These are phyloP conservation scores for Sporisorium exsertum DNA, from an alignment of 1,284 basidiomycete species.

Conservation along the genomic window DNA sequence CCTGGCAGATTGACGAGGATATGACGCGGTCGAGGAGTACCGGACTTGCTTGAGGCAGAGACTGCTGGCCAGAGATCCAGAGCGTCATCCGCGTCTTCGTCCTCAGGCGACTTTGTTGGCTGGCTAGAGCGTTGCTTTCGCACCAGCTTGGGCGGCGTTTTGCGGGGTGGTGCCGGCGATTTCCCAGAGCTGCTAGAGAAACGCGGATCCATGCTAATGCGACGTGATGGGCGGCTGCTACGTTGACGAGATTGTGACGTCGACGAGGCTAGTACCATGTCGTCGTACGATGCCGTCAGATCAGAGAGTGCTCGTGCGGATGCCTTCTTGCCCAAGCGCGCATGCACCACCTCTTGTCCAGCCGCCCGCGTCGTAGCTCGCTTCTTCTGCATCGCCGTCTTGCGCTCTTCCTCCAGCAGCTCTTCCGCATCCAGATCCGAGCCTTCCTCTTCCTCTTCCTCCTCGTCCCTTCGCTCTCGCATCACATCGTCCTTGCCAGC, in stretches of 20 bases:
- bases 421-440: slow-evolving; percentile 58
- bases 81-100: slow-evolving; percentile 25
- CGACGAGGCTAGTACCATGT: slow-evolving; percentile 30
- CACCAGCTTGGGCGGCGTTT: slow-evolving; percentile 39
- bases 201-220: slow-evolving; percentile 29
- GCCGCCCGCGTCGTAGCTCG: slow-evolving; percentile 65
- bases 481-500: slow-evolving; percentile 15
- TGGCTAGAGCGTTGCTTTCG: slow-evolving; percentile 15
- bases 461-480: slow-evolving; percentile 18
- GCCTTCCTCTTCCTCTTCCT: slow-evolving; percentile 57
- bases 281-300: slow-evolving; percentile 43
- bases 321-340: slow-evolving; percentile 39
- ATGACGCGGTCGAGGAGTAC: slow-evolving; percentile 47
- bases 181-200: slow-evolving; percentile 14
- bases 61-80: slow-evolving; percentile 42
- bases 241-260: slow-evolving; percentile 16
- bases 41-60: slow-evolving; percentile 46
- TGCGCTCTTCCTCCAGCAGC: slow-evolving; percentile 58
- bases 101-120: slow-evolving; percentile 18
- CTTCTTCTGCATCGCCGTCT: slow-evolving; percentile 62
- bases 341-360: slow-evolving; percentile 62
- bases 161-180: too few species aligned
- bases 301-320: slow-evolving; percentile 35
- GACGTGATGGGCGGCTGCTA: slow-evolving; percentile 5
- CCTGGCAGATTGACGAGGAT: slow-evolving; percentile 51